Evolutionary conservation across 2,329 filamentous ascomycete species (phyloP).

Genomic region (Colletotrichum plurivorum): DNA sequence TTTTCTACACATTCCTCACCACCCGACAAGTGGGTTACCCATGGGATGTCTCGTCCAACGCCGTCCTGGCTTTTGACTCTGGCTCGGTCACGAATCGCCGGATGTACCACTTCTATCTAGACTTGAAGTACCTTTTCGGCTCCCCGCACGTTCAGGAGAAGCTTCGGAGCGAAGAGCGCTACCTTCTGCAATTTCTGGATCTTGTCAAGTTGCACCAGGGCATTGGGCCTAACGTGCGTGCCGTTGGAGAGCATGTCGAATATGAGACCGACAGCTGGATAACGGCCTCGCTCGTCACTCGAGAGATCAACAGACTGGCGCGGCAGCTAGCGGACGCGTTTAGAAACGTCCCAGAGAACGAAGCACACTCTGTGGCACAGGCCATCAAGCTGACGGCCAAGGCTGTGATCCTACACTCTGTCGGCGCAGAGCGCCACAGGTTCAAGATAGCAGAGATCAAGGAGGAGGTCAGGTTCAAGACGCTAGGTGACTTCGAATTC

Average conservation of each 20-base stretch:
- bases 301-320: slow-evolving; percentile 94
- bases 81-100: slow-evolving; percentile 95
- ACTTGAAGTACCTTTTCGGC: slow-evolving; percentile 90
- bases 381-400: slow-evolving; percentile 84
- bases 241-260: slow-evolving; percentile 95
- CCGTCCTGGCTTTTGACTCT: slow-evolving; percentile 91
- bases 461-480: slow-evolving; percentile 87
- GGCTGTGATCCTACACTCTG: slow-evolving; percentile 87
- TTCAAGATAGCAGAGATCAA: slow-evolving; percentile 93
- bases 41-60: slow-evolving; percentile 87
- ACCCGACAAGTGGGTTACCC: slow-evolving; percentile 96
- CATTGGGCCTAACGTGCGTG: slow-evolving; percentile 93
- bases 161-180: slow-evolving; percentile 86
- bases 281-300: slow-evolving; percentile 91
- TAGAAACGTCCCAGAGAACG: slow-evolving; percentile 75
- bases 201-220: slow-evolving; percentile 96
- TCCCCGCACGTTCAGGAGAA: slow-evolving; percentile 90
- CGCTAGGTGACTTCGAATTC: slow-evolving; percentile 83
- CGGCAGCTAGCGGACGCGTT: slow-evolving; percentile 92
- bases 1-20: slow-evolving; percentile 96
- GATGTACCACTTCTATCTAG: slow-evolving; percentile 98
- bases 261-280: slow-evolving; percentile 99
- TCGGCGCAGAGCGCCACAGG: slow-evolving; percentile 88
- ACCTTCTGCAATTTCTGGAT: slow-evolving; percentile 94
- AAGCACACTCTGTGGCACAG: slow-evolving; percentile 74